Base-by-base conservation (phyloP, 441 rosid genomes). In the Arabidopsis hybrid region DNA sequence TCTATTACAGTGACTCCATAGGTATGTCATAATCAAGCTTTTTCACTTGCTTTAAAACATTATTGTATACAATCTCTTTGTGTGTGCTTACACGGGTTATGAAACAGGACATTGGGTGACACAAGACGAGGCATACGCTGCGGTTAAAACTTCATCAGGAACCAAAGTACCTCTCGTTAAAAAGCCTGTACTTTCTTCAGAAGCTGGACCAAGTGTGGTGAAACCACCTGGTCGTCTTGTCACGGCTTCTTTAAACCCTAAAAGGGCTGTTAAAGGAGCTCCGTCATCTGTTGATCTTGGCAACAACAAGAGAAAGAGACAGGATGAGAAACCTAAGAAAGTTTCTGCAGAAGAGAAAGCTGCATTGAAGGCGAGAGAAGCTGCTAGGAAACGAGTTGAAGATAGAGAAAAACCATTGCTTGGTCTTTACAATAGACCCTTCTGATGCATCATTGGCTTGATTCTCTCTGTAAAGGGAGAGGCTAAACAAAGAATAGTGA, bases 291-390 rank as follows among this genome's bases (percentile, higher is more conserved):
- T 85, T 75, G 75, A 86, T 38, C 71, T 85, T 56, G 88, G 86
- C 71, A 67, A 74, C 56, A 75, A 69, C 65, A 92, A 92, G 86
- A 89, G 97, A 76, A 95, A 90, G 83, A 84, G 96, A 77, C 81
- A 62, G 76, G 89, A 84, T 39, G 85, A 79, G 59, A 88, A 83
- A 76, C 89, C 92, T 1, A 88, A 94, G 87, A 82, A 78, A 39
- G 66, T 90, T 51, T 85, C 94, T 7, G 77, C 74, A 71, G 99
- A 89, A 81, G 99, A 94, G 80, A 83, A 57, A 51, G 89, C 92
- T 67, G 99, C 97, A 9, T 85, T 89, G 49, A 94, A 84, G 80
- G 97, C 95, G 3, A 88, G 99, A 80, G 99, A 89, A 82, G 97
- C 99, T 78, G 97, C 96, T 12, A 86, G 82, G 75, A 94, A 87